These are phyloP conservation scores for Pterulicium gracile DNA, from an alignment of 1,284 basidiomycete species.

Conservation along the genomic window DNA sequence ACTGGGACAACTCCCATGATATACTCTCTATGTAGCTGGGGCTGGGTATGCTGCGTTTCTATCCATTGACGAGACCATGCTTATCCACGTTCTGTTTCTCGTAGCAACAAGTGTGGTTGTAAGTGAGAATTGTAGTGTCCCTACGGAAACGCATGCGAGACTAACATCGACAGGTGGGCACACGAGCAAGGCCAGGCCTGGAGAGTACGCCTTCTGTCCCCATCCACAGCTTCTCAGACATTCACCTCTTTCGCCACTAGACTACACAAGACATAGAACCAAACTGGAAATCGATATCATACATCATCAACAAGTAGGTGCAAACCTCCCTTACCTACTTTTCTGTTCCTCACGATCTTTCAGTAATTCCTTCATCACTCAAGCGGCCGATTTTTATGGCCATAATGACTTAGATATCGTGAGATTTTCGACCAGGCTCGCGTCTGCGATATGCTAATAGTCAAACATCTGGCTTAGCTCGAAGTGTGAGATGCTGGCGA, in stretches of 20 bases:
- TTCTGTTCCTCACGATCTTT: not conserved
- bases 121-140: not conserved
- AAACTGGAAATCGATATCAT: slow-evolving; percentile 23
- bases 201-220: slow-evolving; percentile 35
- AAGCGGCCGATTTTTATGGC: slow-evolving; percentile 32
- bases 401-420: slow-evolving; percentile 35
- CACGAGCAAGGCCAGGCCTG: slow-evolving; percentile 42
- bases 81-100: too few species aligned
- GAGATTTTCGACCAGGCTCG: slow-evolving; percentile 15
- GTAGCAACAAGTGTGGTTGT: not conserved
- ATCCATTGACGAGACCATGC: not conserved
- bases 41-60: slow-evolving; percentile 27
- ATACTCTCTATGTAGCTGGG: slow-evolving; percentile 48
- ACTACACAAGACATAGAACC: slow-evolving; percentile 45
- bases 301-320: slow-evolving; percentile 26
- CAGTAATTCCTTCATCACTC: slow-evolving; percentile 32
- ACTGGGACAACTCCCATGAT: slow-evolving; percentile 35
- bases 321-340: not conserved
- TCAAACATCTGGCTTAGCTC: not conserved
- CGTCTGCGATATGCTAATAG: not conserved
- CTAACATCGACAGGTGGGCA: slow-evolving; percentile 26
- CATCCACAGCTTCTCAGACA: slow-evolving; percentile 2
- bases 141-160: not conserved
- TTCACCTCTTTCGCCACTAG: slow-evolving; percentile 17
- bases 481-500: not conserved